These are phyloP conservation scores for Termitomyces sp. DNA, from an alignment of 768 basidiomycete genomes.

Conservation along the genomic window DNA sequence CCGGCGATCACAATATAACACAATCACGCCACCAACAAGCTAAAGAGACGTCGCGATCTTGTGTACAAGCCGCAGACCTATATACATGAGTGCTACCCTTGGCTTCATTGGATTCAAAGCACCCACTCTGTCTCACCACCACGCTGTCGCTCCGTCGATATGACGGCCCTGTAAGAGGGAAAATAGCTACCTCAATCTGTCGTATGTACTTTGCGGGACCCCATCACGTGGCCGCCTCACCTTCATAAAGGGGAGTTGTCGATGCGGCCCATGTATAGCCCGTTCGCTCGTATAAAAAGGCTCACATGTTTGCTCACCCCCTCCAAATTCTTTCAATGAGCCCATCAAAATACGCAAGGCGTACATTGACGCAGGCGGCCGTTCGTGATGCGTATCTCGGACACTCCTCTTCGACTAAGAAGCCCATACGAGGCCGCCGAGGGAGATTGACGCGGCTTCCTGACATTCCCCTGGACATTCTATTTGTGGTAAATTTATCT, in stretches of 20 bases:
- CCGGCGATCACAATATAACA: slow-evolving; percentile 8
- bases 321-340: slow-evolving; percentile 1
- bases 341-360: neutral
- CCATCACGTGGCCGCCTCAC: slow-evolving; percentile 15
- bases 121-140: slow-evolving; percentile 6
- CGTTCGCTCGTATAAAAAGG: neutral
- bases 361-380: slow-evolving; percentile 1
- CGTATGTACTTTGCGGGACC: slow-evolving; percentile 1
- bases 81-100: neutral
- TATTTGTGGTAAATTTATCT: slow-evolving; percentile 10
- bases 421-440: slow-evolving; percentile 6
- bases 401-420: neutral
- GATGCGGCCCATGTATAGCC: slow-evolving; percentile 5
- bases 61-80: slow-evolving; percentile 2
- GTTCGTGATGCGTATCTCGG: neutral
- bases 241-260: slow-evolving; percentile 10
- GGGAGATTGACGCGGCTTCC: slow-evolving; percentile 9
- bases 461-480: slow-evolving; percentile 13
- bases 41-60: neutral
- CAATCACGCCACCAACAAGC: slow-evolving; percentile 11
- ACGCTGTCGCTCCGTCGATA: slow-evolving; percentile 7
- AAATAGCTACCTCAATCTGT: slow-evolving; percentile 1
- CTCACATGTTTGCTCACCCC: neutral
- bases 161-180: slow-evolving; percentile 10
- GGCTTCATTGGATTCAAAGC: neutral